Percentiles rank a stretch among this genome's conserved stretches.
Conservation (phyloP, 2,329 filamentous ascomycete genomes). For the Venturiaceae sp. region DNA sequence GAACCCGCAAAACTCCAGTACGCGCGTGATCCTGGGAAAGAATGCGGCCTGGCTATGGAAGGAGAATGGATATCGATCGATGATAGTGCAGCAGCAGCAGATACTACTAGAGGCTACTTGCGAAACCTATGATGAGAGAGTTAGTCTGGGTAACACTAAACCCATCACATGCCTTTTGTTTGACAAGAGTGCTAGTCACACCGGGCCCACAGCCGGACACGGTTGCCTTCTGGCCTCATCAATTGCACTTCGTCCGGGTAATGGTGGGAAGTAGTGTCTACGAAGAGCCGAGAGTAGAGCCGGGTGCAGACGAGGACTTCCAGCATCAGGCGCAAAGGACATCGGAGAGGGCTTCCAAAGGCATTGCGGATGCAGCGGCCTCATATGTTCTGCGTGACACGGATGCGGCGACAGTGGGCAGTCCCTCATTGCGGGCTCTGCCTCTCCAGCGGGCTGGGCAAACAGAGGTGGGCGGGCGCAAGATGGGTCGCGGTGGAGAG, state of each 20-base stretch:
- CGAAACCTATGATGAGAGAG: neutral
- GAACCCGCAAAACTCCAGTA: slow-evolving; percentile 4
- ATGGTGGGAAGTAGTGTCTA: neutral
- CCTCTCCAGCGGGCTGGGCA: neutral
- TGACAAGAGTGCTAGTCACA: neutral
- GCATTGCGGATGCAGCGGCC: neutral
- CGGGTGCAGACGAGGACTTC: neutral
- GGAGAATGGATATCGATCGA: neutral
- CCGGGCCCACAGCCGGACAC: neutral
- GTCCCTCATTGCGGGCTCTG: neutral
- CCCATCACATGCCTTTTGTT: neutral
- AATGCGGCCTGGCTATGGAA: slow-evolving; percentile 4
- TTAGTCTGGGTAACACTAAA: neutral
- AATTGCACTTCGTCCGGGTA: neutral
- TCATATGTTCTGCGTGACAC: neutral
- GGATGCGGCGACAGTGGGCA: neutral
- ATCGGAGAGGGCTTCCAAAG: neutral
- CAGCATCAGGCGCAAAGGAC: slow-evolving; percentile 2
- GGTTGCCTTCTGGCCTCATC: neutral
- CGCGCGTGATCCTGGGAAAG: slow-evolving; percentile 6
- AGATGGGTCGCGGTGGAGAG: neutral
- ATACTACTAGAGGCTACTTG: slow-evolving; percentile 1
- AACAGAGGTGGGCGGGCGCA: neutral
- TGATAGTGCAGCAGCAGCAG: neutral
- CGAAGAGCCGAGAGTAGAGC: slow-evolving; percentile 1